These are phyloP conservation scores for Aspergillus fumigatiaffinis DNA, from an alignment of 2,329 filamentous ascomycete species.

Conservation along the genomic window DNA sequence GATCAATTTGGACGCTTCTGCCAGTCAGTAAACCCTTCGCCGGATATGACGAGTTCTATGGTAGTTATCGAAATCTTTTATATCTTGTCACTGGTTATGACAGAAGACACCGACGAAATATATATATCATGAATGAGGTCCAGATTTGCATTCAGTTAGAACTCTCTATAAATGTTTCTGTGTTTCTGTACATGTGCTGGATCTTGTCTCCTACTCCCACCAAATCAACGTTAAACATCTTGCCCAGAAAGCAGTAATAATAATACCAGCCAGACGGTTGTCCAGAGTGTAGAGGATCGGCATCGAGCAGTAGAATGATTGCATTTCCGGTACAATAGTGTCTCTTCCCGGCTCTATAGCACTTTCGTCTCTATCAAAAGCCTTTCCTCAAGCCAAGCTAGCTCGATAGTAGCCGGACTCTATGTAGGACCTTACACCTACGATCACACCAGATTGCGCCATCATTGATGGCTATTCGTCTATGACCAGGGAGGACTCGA, in stretches of 20 bases:
- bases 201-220: no score
- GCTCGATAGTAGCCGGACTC: neutral
- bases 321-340: no score
- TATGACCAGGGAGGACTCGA: neutral
- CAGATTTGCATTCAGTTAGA: neutral
- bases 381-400: neutral
- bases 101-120: neutral
- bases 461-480: neutral
- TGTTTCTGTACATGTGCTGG: no score
- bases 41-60: neutral
- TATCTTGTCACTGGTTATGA: neutral
- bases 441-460: neutral
- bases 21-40: neutral
- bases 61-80: neutral
- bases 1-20: neutral
- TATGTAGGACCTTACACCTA: neutral
- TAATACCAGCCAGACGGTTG: no score
- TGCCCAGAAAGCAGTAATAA: no score
- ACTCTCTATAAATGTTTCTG: no score
- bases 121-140: neutral
- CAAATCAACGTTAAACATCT: no score
- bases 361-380: neutral
- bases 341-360: no score
- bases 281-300: no score
- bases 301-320: no score